These are phyloP conservation scores for Brassica juncea DNA, from an alignment of 345 rosid genomes.

Conservation along the genomic window DNA sequence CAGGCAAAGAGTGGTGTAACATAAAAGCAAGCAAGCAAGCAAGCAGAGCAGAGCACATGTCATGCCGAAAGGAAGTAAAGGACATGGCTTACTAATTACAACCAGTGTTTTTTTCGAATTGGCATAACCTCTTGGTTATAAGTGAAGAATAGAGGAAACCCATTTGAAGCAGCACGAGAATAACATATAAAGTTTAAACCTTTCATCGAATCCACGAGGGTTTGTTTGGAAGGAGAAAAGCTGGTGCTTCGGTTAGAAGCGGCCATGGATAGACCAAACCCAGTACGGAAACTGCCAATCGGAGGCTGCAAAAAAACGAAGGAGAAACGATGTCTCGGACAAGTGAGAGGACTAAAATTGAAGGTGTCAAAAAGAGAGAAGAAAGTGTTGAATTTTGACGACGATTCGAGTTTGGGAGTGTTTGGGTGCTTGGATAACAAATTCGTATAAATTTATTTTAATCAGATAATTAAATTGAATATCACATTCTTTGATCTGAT, in stretches of 20 bases:
- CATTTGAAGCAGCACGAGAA: background rate
- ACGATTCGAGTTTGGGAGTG: conserved; percentile 13
- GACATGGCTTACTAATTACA: conserved; percentile 9
- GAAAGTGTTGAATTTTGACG: background rate
- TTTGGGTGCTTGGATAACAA: conserved; percentile 22
- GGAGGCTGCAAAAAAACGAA: background rate
- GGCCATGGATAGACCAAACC: conserved; percentile 9
- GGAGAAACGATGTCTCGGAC: conserved; percentile 1
- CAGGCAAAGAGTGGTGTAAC: background rate
- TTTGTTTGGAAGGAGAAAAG: conserved; percentile 10
- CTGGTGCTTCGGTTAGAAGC: conserved; percentile 33
- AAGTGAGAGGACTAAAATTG: conserved; percentile 5
- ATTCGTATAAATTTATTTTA: background rate
- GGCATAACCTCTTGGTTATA: background rate
- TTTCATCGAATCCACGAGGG: background rate
- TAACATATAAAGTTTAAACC: background rate
- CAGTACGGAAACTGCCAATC: conserved; percentile 12
- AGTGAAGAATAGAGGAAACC: conserved; percentile 5
- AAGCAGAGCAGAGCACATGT: too few species aligned
- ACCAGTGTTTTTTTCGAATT: background rate
- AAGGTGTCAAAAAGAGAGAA: background rate
- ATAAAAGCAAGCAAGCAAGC: background rate
- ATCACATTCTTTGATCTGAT: background rate
- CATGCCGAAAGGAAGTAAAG: background rate
- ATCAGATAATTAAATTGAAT: background rate